phyloP scores from a whole-genome alignment of 371 early-diverging fungal species.

The Mortierella sp. region DNA sequence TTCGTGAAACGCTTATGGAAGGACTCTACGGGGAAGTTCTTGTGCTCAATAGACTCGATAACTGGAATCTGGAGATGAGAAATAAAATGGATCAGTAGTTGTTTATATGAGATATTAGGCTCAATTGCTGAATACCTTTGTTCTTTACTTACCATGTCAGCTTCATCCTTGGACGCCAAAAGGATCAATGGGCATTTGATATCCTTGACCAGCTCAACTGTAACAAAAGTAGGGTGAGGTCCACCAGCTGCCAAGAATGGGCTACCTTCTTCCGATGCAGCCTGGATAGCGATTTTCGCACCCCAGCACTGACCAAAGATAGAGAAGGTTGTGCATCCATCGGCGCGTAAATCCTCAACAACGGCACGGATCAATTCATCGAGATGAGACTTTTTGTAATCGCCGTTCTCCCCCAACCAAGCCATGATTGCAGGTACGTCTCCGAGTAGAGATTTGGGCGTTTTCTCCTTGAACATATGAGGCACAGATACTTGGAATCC shows the following conservation, averaged over 20 bases:
- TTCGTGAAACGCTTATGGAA: conserved; percentile 50
- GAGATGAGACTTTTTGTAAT: conserved; percentile 36
- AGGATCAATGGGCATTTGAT: conserved; percentile 42
- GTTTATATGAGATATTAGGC: too few relatives aligned
- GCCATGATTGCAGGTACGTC: conserved; percentile 17
- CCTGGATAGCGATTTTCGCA: conserved; percentile 15
- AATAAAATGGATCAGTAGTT: too few relatives aligned
- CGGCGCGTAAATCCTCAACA: conserved; percentile 40
- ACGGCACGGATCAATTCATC: conserved; percentile 26
- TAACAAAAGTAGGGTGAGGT: conserved; percentile 39
- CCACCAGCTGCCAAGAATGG: conserved; percentile 38
- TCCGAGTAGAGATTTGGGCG: conserved; percentile 14
- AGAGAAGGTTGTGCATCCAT: conserved; percentile 42
- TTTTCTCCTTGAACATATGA: too few relatives aligned
- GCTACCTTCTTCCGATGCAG: conserved; percentile 25
- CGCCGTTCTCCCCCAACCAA: conserved; percentile 29
- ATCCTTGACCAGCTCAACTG: conserved; percentile 30
- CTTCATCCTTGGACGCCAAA: conserved; percentile 51
- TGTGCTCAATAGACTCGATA: conserved; percentile 30
- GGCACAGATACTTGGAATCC: too few relatives aligned
- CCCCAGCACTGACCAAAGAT: conserved; percentile 58
- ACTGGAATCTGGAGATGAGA: conserved; percentile 47
- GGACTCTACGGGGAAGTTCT: conserved; percentile 37
- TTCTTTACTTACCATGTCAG: conserved; percentile 37
- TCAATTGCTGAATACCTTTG: too few relatives aligned